A percentile compares a stretch with the other conserved stretches of the same genome.
These are phyloP conservation scores for Nothophoma quercina DNA, from an alignment of 2,329 filamentous ascomycete genomes.

Conservation along the genomic window DNA sequence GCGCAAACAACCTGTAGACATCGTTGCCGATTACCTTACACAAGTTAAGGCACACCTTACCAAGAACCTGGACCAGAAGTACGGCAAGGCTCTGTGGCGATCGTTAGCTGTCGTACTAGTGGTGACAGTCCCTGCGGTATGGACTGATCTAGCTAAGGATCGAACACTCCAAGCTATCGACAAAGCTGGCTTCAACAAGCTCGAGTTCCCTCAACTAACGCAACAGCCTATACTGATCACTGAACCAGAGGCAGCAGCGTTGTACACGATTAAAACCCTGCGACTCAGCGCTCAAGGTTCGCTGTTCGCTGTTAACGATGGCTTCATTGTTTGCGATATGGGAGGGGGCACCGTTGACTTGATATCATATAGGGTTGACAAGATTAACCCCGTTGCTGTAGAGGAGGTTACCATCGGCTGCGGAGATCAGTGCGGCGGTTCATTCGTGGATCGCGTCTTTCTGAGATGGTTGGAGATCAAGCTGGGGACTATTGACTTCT, in stretches of 20 bases:
- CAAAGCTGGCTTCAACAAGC: constrained; percentile 30
- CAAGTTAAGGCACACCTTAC: constrained; percentile 31
- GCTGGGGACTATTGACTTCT: constrained; percentile 29
- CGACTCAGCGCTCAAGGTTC: constrained; percentile 19
- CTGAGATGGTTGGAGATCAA: constrained; percentile 31
- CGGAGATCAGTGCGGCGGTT: constrained; percentile 40
- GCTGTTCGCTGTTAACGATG: constrained; percentile 23
- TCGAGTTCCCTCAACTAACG: constrained; percentile 16
- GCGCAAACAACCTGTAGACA: constrained; percentile 31
- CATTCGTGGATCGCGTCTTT: constrained; percentile 36
- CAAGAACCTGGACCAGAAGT: constrained; percentile 31
- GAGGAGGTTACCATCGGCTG: constrained; percentile 34
- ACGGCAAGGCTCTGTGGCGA: constrained; percentile 27
- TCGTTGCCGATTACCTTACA: constrained; percentile 40
- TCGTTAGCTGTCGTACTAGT: constrained; percentile 30
- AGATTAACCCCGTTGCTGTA: constrained; percentile 16
- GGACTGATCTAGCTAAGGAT: constrained; percentile 35
- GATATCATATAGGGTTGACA: constrained; percentile 31
- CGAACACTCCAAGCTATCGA: constrained; percentile 26
- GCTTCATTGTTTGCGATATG: constrained; percentile 41
- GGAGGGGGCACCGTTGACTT: constrained; percentile 42
- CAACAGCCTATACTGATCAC: constrained; percentile 15
- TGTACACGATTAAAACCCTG: constrained; percentile 32
- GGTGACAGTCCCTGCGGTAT: constrained; percentile 36
- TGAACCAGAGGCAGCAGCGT: constrained; percentile 40